These are phyloP conservation scores for Flagelloscypha sp. DNA, from an alignment of 768 basidiomycete species.

Conservation along the genomic window DNA sequence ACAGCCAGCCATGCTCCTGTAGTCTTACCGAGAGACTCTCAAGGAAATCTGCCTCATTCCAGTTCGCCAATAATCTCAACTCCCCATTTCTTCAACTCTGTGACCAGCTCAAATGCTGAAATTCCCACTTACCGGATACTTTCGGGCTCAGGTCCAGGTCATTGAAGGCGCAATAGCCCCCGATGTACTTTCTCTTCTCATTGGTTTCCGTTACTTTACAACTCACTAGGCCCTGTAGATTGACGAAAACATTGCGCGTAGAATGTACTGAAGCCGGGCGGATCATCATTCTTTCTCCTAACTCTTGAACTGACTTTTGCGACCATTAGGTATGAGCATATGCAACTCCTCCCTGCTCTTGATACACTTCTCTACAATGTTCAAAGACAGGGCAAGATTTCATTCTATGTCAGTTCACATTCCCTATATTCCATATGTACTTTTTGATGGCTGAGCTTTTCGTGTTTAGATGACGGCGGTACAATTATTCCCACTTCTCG, in stretches of 20 bases:
- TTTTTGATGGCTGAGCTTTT: slow-evolving; percentile 1
- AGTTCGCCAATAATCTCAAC: slow-evolving; percentile 57
- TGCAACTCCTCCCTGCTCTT: slow-evolving; percentile 72
- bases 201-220: neutral
- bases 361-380: slow-evolving; percentile 88
- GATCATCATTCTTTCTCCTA: neutral
- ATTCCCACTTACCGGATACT: slow-evolving; percentile 86
- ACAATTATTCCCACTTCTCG: slow-evolving; percentile 8
- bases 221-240: slow-evolving; percentile 36
- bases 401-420: slow-evolving; percentile 63
- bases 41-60: slow-evolving; percentile 32
- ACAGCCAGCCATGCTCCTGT: neutral
- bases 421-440: neutral
- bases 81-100: slow-evolving; percentile 75
- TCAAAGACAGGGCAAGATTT: slow-evolving; percentile 89
- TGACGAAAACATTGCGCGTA: slow-evolving; percentile 57
- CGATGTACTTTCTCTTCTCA: slow-evolving; percentile 39
- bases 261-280: slow-evolving; percentile 33
- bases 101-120: slow-evolving; percentile 47
- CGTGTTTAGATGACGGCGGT: slow-evolving; percentile 68
- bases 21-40: slow-evolving; percentile 12
- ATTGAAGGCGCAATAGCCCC: slow-evolving; percentile 70
- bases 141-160: slow-evolving; percentile 68
- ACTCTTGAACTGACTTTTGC: slow-evolving; percentile 1
- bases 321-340: slow-evolving; percentile 55